Percentiles rank a stretch among this genome's conserved stretches.
Evolutionary conservation across 2,329 filamentous ascomycete genomes (phyloP).

Genomic region (Cytospora piceae): DNA sequence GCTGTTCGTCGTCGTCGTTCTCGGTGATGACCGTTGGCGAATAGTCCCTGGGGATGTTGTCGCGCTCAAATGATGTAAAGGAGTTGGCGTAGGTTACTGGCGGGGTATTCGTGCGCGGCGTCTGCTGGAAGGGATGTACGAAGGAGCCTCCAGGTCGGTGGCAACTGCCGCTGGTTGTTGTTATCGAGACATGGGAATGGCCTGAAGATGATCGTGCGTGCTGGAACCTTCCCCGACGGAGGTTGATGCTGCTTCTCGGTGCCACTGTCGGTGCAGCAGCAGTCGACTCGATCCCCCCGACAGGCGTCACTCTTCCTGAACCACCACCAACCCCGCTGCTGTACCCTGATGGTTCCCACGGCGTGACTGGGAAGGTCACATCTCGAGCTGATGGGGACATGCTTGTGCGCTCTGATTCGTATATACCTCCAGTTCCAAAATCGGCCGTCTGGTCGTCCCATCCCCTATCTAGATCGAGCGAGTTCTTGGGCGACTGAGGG

Average conservation of each 20-base stretch:
- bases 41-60: constrained; percentile 52
- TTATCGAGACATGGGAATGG: constrained; percentile 59
- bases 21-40: constrained; percentile 62
- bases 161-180: constrained; percentile 54
- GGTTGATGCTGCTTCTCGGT: constrained; percentile 32
- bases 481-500: constrained; percentile 62
- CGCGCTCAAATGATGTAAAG: constrained; percentile 50
- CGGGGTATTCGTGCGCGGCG: constrained; percentile 62
- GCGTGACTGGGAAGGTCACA: constrained; percentile 48
- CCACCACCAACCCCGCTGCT: constrained; percentile 5
- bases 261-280: constrained; percentile 25
- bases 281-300: constrained; percentile 21
- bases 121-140: constrained; percentile 68
- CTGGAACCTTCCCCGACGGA: constrained; percentile 42
- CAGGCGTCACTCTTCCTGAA: constrained; percentile 32
- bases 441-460: constrained; percentile 58
- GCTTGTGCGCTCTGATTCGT: constrained; percentile 34
- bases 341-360: constrained; percentile 29
- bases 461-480: constrained; percentile 63
- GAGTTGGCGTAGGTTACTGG: constrained; percentile 63
- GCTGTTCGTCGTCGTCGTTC: constrained; percentile 48
- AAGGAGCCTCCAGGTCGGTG: constrained; percentile 53
- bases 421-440: constrained; percentile 40
- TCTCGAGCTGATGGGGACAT: constrained; percentile 42
- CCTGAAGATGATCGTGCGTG: constrained; percentile 64